These are phyloP conservation scores for Rehmannia glutinosa DNA, from an alignment of 257 asterid genomes.

Conservation along the genomic window DNA sequence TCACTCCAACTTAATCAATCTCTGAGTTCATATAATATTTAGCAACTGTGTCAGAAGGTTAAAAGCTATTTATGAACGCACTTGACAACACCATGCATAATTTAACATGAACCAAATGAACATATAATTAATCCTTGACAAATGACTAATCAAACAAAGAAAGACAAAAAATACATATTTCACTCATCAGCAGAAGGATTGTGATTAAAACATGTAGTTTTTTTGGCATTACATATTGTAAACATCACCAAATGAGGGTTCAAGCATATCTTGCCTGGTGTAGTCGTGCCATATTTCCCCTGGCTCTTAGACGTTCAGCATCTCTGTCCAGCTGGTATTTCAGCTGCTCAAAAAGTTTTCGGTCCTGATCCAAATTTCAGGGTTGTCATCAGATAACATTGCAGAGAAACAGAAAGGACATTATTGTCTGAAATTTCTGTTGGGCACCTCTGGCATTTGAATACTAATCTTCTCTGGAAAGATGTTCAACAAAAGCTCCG, in stretches of 20 bases:
- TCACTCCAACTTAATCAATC: too few species aligned
- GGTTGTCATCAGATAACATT: background rate
- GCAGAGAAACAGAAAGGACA: background rate
- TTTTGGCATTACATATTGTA: background rate
- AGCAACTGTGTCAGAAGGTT: too few species aligned
- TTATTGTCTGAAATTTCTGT: background rate
- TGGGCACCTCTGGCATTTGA: constrained; percentile 13
- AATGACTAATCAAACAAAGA: background rate
- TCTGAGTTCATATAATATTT: too few species aligned
- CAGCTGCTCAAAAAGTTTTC: background rate
- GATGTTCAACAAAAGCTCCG: background rate
- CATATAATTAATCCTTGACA: background rate
- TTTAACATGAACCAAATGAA: background rate
- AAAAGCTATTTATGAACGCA: background rate
- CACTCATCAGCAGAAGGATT: too few species aligned
- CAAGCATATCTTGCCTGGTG: background rate
- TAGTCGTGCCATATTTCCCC: background rate
- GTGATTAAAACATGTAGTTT: background rate
- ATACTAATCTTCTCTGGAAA: background rate
- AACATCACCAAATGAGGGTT: background rate
- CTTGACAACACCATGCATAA: background rate
- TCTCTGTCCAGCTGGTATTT: background rate
- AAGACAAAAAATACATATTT: background rate
- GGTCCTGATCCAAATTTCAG: constrained; percentile 9
- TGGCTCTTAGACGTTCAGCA: background rate